These are phyloP conservation scores for Venturia aucupariae DNA, from an alignment of 2,329 filamentous ascomycete species.

Conservation along the genomic window DNA sequence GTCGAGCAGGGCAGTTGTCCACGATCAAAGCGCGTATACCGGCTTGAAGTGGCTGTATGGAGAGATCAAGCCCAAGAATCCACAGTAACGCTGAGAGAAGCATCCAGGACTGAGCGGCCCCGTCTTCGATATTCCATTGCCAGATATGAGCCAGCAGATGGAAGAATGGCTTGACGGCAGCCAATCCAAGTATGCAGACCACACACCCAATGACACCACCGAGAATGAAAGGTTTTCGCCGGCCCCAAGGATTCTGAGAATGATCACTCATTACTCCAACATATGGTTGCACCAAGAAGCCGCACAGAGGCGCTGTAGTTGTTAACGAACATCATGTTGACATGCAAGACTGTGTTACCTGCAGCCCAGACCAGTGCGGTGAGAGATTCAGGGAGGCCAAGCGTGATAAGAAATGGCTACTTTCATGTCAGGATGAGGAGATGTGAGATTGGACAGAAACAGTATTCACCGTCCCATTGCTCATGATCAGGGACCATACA, in stretches of 20 bases:
- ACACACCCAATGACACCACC: conserved; percentile 60
- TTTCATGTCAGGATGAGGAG: background rate
- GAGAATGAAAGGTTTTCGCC: conserved; percentile 73
- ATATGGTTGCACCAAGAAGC: conserved; percentile 72
- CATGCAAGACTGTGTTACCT: background rate
- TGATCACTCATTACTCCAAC: conserved; percentile 74
- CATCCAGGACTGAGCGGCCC: background rate
- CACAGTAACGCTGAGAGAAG: conserved; percentile 18
- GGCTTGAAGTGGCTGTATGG: conserved; percentile 26
- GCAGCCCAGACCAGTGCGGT: conserved; percentile 82
- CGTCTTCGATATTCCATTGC: conserved; percentile 35
- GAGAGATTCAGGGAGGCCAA: conserved; percentile 73
- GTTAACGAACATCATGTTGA: background rate
- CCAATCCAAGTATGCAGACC: conserved; percentile 57
- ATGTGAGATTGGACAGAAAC: background rate
- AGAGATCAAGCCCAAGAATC: conserved; percentile 24
- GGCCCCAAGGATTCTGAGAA: conserved; percentile 65
- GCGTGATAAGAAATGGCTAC: conserved; percentile 60
- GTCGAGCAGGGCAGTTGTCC: conserved; percentile 24
- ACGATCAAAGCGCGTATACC: conserved; percentile 26
- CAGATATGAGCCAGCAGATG: conserved; percentile 23
- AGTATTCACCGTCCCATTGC: conserved; percentile 15
- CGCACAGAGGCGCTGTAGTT: conserved; percentile 56
- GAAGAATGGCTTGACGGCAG: conserved; percentile 49
- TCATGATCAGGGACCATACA: conserved; percentile 18